phyloP scores from a whole-genome alignment of 176 grass and related monocot genomes.

The Phoenix roebelenii region DNA sequence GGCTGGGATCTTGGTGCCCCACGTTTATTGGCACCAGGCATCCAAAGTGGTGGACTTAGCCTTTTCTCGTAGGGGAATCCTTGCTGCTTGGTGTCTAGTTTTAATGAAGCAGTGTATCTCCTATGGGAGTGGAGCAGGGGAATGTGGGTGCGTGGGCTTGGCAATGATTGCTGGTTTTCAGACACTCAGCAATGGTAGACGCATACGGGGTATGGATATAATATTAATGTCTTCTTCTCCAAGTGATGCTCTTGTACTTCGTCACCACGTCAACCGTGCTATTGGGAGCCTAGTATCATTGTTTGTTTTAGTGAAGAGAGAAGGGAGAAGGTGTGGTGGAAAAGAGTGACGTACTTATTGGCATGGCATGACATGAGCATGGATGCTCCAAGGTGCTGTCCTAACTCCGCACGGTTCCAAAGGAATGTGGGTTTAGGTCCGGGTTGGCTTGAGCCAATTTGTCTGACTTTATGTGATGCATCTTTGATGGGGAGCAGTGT shows the following conservation, averaged over 20 bases:
- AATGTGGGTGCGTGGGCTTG: not conserved
- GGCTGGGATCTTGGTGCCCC: too few relatives aligned
- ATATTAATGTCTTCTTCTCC: constrained; percentile 1
- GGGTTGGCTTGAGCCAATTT: too few relatives aligned
- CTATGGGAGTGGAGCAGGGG: not conserved
- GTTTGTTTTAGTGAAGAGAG: not conserved
- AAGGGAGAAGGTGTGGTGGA: not conserved
- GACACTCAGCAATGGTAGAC: not conserved
- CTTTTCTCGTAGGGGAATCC: not conserved
- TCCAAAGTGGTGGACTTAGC: constrained; percentile 2
- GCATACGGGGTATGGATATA: not conserved
- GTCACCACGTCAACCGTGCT: not conserved
- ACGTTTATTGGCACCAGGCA: constrained; percentile 1
- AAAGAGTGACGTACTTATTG: not conserved
- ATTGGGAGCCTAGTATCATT: constrained; percentile 9
- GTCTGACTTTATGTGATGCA: too few relatives aligned
- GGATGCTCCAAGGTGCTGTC: too few relatives aligned
- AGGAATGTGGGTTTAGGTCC: too few relatives aligned
- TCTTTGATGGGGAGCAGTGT: too few relatives aligned
- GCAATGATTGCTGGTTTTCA: constrained; percentile 10
- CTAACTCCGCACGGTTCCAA: too few relatives aligned
- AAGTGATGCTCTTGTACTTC: constrained; percentile 3
- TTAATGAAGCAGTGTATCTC: constrained; percentile 4
- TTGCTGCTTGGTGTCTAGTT: not conserved
- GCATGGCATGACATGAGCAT: constrained; percentile 9